These are phyloP conservation scores for Russula earlei DNA, from an alignment of 768 basidiomycete species.

Conservation along the genomic window DNA sequence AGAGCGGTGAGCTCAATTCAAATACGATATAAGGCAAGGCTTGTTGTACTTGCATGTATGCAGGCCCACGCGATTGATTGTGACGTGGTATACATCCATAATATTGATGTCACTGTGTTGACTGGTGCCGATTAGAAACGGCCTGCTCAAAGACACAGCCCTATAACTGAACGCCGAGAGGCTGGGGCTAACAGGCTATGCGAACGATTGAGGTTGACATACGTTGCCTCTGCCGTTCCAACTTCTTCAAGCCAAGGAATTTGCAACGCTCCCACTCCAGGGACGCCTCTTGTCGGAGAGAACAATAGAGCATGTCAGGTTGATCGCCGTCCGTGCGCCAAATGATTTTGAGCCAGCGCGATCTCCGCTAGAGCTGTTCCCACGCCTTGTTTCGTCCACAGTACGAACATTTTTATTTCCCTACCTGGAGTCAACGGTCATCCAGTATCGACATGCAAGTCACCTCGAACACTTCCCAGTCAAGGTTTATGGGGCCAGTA, in stretches of 20 bases:
- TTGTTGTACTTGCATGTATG: too few species aligned
- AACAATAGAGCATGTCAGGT: neutral
- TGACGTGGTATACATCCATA: too few species aligned
- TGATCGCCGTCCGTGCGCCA: neutral
- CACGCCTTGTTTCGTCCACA: neutral
- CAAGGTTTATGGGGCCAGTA: neutral
- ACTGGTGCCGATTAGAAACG: too few species aligned
- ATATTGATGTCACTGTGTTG: too few species aligned
- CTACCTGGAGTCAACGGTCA: neutral
- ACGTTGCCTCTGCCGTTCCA: neutral
- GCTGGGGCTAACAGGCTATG: neutral
- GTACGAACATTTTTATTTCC: neutral
- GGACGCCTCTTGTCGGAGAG: neutral
- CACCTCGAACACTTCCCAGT: neutral
- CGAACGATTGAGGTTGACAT: neutral
- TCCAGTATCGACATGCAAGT: neutral
- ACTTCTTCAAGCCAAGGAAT: too few species aligned
- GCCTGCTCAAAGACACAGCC: too few species aligned
- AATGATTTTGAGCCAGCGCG: neutral
- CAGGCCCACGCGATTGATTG: too few species aligned
- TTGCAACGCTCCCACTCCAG: neutral
- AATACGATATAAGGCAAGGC: too few species aligned
- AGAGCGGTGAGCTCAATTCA: too few species aligned
- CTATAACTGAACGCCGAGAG: neutral
- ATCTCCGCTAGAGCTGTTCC: neutral